These are phyloP conservation scores for Chiua virens DNA, from an alignment of 768 basidiomycete genomes.

Conservation along the genomic window DNA sequence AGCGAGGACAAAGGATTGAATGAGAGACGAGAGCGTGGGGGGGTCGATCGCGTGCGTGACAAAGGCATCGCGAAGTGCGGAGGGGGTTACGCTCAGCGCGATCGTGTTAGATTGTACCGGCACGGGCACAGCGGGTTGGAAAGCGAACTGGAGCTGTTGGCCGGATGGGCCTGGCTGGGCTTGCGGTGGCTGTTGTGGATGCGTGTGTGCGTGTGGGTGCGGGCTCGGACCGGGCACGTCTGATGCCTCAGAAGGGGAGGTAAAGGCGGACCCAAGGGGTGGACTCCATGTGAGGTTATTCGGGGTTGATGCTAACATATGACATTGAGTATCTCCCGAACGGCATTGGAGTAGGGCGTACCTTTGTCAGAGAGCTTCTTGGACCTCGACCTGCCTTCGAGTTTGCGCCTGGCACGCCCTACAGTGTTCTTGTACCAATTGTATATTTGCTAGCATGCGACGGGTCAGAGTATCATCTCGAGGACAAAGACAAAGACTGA, in stretches of 20 bases:
- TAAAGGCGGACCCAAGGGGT: conserved; percentile 39
- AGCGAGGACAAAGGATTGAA: conserved; percentile 47
- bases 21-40: conserved; percentile 51
- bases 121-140: conserved; percentile 47
- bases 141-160: conserved; percentile 44
- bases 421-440: conserved; percentile 76
- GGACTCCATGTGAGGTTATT: conserved; percentile 40
- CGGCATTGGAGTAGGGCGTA: conserved; percentile 10
- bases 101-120: conserved; percentile 25
- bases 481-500: conserved; percentile 23
- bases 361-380: conserved; percentile 54
- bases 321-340: neutral
- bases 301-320: conserved; percentile 12
- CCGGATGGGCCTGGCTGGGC: conserved; percentile 29
- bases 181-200: conserved; percentile 19
- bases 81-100: conserved; percentile 28
- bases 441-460: conserved; percentile 52
- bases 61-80: conserved; percentile 33
- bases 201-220: conserved; percentile 11
- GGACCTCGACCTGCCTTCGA: conserved; percentile 54
- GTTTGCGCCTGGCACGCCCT: conserved; percentile 56
- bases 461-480: neutral
- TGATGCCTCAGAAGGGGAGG: conserved; percentile 18
- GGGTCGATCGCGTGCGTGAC: conserved; percentile 42
- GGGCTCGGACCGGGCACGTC: conserved; percentile 32